Evolutionary conservation across 148 eudicot genomes (phyloP), one percentile per base, ranked within the genome.

Genomic region (Spergularia bocconei): DNA sequence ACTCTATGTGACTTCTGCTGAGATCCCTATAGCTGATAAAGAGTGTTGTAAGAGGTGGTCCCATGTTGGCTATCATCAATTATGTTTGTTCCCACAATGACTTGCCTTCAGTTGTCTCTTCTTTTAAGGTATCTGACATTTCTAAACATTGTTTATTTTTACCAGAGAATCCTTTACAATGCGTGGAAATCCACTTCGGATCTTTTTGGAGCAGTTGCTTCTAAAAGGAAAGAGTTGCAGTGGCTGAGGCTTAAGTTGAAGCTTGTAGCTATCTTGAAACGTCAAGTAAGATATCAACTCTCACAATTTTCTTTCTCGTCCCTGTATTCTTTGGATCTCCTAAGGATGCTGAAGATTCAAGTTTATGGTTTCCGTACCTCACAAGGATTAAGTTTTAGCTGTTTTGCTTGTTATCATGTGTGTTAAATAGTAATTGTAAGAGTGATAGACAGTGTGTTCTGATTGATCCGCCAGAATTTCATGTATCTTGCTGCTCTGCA

Each of bases 161-260:
- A 69, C 53, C 96, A 94, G 98, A 87, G 79, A 85, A 90, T 79
- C 72, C 89, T 94, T 25, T 91, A 84, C 70, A 85, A 79, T 81
- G 89, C 93, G 19, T 90, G 93, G 91, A 79, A 72, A 80, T 74
- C 85, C 47, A 94, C 78, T 17, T 80, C 88, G 11, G 86, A 85
- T 69, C 81, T 94, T 85, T 82, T 82, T 47, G 78, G 76, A 50
- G 78, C 84, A 50, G 90, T 91, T 41, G 75, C 73, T 50, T 74
- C 83, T 75, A 86, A 88, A 74, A 82, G 91, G 83, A 70, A 69
- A 64, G 91, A 91, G 70, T 69, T 91, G 62, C 90, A 92, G 73
- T 41, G 79, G 80, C 54, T 87, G 85, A 82, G 82, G 80, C 85
- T 84, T 66, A 86, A 86, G 77, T 66, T 91, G 86, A 94, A 87